Evolutionary conservation across 2,329 filamentous ascomycete species (phyloP).

Genomic region (Beauveria australis): DNA sequence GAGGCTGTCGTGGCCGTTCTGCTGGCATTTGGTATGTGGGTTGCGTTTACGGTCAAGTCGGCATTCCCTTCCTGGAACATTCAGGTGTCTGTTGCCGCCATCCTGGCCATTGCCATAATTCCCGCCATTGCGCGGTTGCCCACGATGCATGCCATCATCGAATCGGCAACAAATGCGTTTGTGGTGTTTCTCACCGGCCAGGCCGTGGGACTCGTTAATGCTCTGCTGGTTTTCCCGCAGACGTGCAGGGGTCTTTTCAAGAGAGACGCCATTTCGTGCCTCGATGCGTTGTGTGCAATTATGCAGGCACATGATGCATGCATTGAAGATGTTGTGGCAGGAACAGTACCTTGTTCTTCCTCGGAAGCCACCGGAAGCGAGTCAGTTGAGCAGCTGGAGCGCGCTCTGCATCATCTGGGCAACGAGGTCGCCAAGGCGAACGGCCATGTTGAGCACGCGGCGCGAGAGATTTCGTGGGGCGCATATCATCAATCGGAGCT

Average conservation of each 20-base stretch:
- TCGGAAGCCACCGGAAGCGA: neutral
- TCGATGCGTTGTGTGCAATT: neutral
- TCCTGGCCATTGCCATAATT: neutral
- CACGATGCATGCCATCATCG: neutral
- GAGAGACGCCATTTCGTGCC: neutral
- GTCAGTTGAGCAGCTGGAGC: neutral
- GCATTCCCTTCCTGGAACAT: slow-evolving; percentile 4
- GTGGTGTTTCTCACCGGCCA: neutral
- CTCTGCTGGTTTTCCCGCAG: slow-evolving; percentile 5
- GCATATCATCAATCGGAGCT: slow-evolving; percentile 1
- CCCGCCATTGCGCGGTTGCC: neutral
- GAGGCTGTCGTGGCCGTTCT: slow-evolving; percentile 5
- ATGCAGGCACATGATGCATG: neutral
- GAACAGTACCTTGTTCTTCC: neutral
- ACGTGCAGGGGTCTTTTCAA: slow-evolving; percentile 2
- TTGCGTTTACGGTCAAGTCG: slow-evolving; percentile 6
- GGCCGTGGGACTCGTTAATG: neutral
- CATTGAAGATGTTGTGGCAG: neutral
- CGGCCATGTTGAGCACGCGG: slow-evolving; percentile 4
- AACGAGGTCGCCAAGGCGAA: slow-evolving; percentile 6
- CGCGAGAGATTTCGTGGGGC: slow-evolving; percentile 8
- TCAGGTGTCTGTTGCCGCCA: neutral
- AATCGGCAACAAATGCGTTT: neutral
- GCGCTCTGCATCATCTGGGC: neutral
- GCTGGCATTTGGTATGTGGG: slow-evolving; percentile 1